Base-by-base conservation (phyloP, 805 yeast species). In the Starmerella asiatica region DNA sequence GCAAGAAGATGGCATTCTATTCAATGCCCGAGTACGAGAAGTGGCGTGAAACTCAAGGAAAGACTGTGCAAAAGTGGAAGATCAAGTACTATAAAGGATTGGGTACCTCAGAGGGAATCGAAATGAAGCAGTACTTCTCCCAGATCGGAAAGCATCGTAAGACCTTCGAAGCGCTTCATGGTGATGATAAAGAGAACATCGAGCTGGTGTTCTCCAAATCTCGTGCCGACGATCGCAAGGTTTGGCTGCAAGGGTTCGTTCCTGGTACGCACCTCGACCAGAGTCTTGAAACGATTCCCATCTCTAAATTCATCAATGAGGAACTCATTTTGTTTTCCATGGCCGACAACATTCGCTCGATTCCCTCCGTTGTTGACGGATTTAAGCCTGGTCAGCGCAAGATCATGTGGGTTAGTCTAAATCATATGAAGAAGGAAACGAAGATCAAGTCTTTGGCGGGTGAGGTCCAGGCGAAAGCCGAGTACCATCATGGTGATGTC, bases 41-140 rank as follows among this genome's bases (percentile, higher is more conserved):
- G 4, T 91, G 98, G 98, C 73, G 94, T 62, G 88, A 78, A 37
- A 71, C 71, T 3, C 93, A 81, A 52, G 91, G 95, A 29, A 61
- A 63, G 23, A 67, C 62, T 7, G 75, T 75, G 52, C 71, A 85
- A 9, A 46, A 38, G 12, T 91, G 95, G 91, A 73, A 79, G 34
- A 93, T 82, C 53, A 91, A 91, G 70, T 91, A 91, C 66, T 91
- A 84, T 65, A 91, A 91, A 69, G 98, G 98, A 73, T 71, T 91
- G 69, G 98, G 98, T 75, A 85, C 98, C 3, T 88, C 97, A 1
- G 70, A 76, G 1, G 73, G 75, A 21, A 70, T 65, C 27, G 98
- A 91, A 60, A 82, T 81, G 45, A 74, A 91, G 49, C 91, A 82
- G 56, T 91, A 91, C 55, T 91, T 91, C 59, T 65, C 83, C 31